Conservation (phyloP, 1,284 basidiomycete species). For the Cutaneotrichosporon spelunceum region DNA sequence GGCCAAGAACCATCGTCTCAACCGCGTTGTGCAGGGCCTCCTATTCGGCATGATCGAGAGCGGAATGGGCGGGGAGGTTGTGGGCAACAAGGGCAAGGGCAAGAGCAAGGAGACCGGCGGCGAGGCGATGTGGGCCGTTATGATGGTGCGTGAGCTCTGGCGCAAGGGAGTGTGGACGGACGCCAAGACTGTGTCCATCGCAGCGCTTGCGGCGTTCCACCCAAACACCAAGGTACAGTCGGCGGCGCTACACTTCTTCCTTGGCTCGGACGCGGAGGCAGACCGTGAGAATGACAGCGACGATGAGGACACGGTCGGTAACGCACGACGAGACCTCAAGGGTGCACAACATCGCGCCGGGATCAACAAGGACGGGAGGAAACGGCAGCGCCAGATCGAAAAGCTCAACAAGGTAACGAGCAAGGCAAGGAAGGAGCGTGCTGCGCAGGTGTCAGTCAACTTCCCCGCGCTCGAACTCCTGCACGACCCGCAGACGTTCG, state of each 20-base stretch:
- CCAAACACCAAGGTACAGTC: constrained; percentile 92
- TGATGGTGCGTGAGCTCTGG: constrained; percentile 93
- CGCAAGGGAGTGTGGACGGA: constrained; percentile 91
- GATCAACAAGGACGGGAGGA: constrained; percentile 88
- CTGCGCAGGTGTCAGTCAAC: constrained; percentile 60
- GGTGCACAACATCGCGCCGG: constrained; percentile 74
- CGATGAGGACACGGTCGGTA: constrained; percentile 59
- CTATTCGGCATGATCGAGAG: constrained; percentile 94
- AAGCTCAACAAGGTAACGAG: constrained; percentile 59
- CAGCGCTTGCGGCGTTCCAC: constrained; percentile 89
- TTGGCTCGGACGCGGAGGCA: constrained; percentile 72
- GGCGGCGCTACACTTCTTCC: constrained; percentile 95
- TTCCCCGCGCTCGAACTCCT: constrained; percentile 92
- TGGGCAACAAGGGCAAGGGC: constrained; percentile 68
- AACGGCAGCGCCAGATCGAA: constrained; percentile 64
- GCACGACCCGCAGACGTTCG: constrained; percentile 93
- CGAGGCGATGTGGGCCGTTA: constrained; percentile 97
- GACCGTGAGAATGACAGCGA: constrained; percentile 70
- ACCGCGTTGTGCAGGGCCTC: constrained; percentile 92
- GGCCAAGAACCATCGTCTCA: constrained; percentile 91
- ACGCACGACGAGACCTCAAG: constrained; percentile 62
- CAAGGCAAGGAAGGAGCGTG: constrained; percentile 61
- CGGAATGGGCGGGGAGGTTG: constrained; percentile 73
- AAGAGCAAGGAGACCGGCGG: constrained; percentile 58
- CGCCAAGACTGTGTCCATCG: constrained; percentile 87